Base-by-base conservation (phyloP, 2,329 filamentous ascomycete species). In the Decorospora gaudefroyi region DNA sequence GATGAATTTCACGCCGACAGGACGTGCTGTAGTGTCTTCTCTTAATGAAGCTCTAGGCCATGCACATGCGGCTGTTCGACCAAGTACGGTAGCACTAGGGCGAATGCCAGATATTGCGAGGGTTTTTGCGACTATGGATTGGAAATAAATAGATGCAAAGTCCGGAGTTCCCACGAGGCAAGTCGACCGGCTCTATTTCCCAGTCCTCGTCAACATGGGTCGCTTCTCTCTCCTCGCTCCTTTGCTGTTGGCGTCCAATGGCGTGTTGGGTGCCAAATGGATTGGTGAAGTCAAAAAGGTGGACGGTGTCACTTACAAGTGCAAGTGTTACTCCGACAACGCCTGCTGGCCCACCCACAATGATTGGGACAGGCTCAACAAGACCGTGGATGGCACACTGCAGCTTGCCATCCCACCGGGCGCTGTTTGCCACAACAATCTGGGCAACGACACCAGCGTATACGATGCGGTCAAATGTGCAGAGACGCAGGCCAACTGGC, bases 251-350 rank as follows among this genome's bases (percentile, higher is more conserved):
- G 53, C 53, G 28, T 22, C 52, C 27, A 46, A 51, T 35, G 44
- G 41, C 18, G 58, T 47, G 3, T 25, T 55, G 17, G 57, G 40
- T 23, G 51, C 51, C 2, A 45, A 51, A 13, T 69, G 65, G 66
- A 57, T 54, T 18, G 66, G 66, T 11, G 66, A 69, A 42, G 45
- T 56, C 12, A 64, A 59, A 44, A 53, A 56, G 23, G 48, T 56
- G 4, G 49, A 56, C 25, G 59, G 61, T 10, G 38, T 49, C 4
- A 50, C 50, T 3, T 68, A 67, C 23, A 53, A 64, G 18, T 69
- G 66, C 53, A 69, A 69, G 42, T 69, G 66, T 46, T 69, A 68
- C 45, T 61, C 59, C 0, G 64, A 68, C 38, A 63, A 68, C 33
- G 39, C 59, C 0, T 68, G 66, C 48, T 69, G 64, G 62, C 66